phyloP scores from a whole-genome alignment of 805 yeast species.

The Deakozyma indianensis region DNA sequence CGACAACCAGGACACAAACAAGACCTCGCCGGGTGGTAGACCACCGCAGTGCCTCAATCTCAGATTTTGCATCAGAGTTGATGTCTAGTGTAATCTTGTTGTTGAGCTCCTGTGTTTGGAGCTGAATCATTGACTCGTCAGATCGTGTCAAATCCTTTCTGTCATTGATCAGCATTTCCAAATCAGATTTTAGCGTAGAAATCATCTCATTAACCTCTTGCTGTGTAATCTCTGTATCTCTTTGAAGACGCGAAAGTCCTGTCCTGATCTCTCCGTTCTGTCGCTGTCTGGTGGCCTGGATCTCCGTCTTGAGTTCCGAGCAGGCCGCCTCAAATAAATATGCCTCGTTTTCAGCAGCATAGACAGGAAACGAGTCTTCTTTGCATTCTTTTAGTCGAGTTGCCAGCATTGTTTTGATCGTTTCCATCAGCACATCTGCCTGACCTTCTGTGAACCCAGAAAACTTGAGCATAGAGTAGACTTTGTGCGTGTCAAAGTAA shows the following conservation, averaged over 20 bases:
- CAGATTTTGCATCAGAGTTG: conserved; percentile 68
- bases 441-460: conserved; percentile 52
- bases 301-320: conserved; percentile 69
- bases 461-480: conserved; percentile 35
- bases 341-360: conserved; percentile 74
- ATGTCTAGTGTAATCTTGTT: conserved; percentile 75
- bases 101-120: conserved; percentile 66
- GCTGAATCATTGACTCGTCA: conserved; percentile 50
- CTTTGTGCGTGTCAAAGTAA: conserved; percentile 47
- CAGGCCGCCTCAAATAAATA: conserved; percentile 88
- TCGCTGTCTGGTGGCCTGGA: conserved; percentile 54
- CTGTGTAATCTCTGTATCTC: conserved; percentile 55
- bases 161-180: conserved; percentile 72
- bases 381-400: conserved; percentile 20
- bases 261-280: conserved; percentile 55
- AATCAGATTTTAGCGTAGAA: conserved; percentile 53
- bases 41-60: conserved; percentile 85
- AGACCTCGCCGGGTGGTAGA: conserved; percentile 82
- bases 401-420: conserved; percentile 24
- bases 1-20: conserved; percentile 54
- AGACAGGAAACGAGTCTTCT: conserved; percentile 25
- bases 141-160: conserved; percentile 75
- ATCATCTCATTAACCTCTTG: conserved; percentile 61
- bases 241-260: conserved; percentile 51
- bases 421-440: conserved; percentile 40